A percentile compares a stretch with the other conserved stretches of the same genome.
These are phyloP conservation scores for Neurospora tetrasperma DNA, from an alignment of 495 filamentous ascomycete genomes.

Conservation along the genomic window DNA sequence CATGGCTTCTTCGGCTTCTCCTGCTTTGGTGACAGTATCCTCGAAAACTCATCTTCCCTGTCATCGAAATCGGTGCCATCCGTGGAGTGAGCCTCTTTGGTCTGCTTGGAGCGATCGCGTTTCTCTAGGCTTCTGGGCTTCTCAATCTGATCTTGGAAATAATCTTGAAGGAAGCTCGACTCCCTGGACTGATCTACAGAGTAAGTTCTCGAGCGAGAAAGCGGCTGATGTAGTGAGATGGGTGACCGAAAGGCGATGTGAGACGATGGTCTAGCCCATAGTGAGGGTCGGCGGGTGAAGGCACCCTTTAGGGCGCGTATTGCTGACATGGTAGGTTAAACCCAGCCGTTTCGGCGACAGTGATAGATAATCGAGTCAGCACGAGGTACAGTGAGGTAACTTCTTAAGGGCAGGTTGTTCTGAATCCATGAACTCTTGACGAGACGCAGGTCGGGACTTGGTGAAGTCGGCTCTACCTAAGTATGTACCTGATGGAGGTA, in stretches of 20 bases:
- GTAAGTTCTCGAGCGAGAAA: not conserved
- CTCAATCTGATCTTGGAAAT: not conserved
- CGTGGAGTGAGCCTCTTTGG: not conserved
- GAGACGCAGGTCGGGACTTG: not conserved
- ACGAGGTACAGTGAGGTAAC: not conserved
- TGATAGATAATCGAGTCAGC: not conserved
- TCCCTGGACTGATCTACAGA: not conserved
- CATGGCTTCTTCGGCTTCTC: not conserved
- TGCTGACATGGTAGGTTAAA: not conserved
- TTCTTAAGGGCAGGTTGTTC: not conserved
- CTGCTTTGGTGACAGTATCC: not conserved
- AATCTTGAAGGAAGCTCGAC: not conserved
- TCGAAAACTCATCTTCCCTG: not conserved
- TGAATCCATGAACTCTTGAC: not conserved
- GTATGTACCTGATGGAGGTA: too few species aligned
- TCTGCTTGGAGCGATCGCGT: not conserved
- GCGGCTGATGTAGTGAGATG: not conserved
- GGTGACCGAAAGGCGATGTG: not conserved
- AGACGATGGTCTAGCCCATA: not conserved
- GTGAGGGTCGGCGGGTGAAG: not conserved
- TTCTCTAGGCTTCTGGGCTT: not conserved
- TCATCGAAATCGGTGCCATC: not conserved
- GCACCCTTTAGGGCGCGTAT: not conserved
- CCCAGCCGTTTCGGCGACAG: not conserved
- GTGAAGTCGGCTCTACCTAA: not conserved